Base-by-base conservation (phyloP, 1,284 basidiomycete species). In the Cutaneotrichosporon spelunceum region DNA sequence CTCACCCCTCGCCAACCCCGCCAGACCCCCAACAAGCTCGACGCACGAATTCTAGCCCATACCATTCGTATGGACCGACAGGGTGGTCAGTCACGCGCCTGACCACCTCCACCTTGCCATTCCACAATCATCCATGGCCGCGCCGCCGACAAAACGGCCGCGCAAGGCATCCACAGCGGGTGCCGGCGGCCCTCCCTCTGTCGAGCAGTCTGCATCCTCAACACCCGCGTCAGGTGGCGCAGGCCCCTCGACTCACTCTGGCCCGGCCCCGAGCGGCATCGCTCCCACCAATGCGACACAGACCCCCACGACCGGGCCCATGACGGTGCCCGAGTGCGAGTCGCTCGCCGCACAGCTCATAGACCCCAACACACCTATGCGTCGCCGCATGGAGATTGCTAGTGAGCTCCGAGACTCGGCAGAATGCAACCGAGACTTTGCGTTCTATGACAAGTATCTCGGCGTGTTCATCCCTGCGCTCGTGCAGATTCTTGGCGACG, bases 351-450 rank as follows among this genome's bases (percentile, higher is more conserved):
- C 69, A 21, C 75, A 76, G 62, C 62, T 78, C 27, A 29, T 69
- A 7, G 76, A 78, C 62, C 61, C 71, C 1, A 61, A 47, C 23
- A 62, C 66, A 9, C 67, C 72, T 64, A 56, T 61, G 57, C 58
- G 64, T 11, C 61, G 62, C 14, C 63, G 64, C 21, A 70, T 67
- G 55, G 65, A 68, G 26, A 66, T 69, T 45, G 90, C 90, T 53
- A 85, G 83, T 64, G 92, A 95, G 76, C 85, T 96, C 64, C 84
- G 91, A 60, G 92, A 95, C 76, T 86, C 88, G 76, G 85, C 95
- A 66, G 93, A 96, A 74, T 87, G 86, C 26, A 86, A 88, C 48
- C 84, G 89, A 60, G 91, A 95, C 70, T 83, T 86, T 39, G 92
- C 94, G 0, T 77, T 75, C 69, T 88, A 89, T 45, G 83, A 86